phyloP scores from a whole-genome alignment of 164 flowering plant species.

The Umbellularia californica region DNA sequence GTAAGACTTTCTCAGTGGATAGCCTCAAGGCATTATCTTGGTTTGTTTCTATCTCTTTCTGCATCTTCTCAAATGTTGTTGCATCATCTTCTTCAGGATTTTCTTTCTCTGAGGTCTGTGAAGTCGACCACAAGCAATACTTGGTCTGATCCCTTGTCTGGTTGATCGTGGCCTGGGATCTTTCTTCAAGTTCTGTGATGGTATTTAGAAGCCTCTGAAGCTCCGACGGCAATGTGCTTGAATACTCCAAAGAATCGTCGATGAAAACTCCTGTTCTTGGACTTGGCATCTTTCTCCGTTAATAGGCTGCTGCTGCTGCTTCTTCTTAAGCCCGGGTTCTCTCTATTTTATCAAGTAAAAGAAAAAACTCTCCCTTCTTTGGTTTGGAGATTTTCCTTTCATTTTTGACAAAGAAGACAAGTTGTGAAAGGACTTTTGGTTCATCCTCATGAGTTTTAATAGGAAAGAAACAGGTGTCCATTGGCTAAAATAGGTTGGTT shows the following conservation, averaged over 20 bases:
- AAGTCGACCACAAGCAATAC: constrained; percentile 63
- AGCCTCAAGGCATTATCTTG: constrained; percentile 91
- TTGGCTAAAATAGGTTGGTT: too few species aligned
- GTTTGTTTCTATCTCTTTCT: constrained; percentile 72
- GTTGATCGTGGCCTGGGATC: constrained; percentile 84
- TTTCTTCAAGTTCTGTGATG: constrained; percentile 86
- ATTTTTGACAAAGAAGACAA: too few species aligned
- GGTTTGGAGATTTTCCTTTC: too few species aligned
- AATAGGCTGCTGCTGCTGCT: too few species aligned
- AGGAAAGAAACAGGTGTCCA: too few species aligned
- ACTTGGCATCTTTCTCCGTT: constrained; percentile 59
- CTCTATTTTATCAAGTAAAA: too few species aligned
- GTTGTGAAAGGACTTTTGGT: too few species aligned
- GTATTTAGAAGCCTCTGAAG: constrained; percentile 95
- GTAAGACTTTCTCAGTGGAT: constrained; percentile 91
- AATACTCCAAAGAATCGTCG: constrained; percentile 92
- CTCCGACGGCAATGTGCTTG: constrained; percentile 98
- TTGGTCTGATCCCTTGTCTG: constrained; percentile 91
- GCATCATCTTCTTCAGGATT: constrained; percentile 45
- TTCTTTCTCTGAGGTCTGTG: constrained; percentile 56
- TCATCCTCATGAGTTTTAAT: too few species aligned
- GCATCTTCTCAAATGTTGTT: constrained; percentile 51
- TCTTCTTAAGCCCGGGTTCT: too few species aligned
- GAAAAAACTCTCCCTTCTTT: too few species aligned
- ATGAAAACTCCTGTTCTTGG: constrained; percentile 96